Conservation (phyloP, 495 filamentous ascomycete genomes). For the Astrothelium macrocarpum region DNA sequence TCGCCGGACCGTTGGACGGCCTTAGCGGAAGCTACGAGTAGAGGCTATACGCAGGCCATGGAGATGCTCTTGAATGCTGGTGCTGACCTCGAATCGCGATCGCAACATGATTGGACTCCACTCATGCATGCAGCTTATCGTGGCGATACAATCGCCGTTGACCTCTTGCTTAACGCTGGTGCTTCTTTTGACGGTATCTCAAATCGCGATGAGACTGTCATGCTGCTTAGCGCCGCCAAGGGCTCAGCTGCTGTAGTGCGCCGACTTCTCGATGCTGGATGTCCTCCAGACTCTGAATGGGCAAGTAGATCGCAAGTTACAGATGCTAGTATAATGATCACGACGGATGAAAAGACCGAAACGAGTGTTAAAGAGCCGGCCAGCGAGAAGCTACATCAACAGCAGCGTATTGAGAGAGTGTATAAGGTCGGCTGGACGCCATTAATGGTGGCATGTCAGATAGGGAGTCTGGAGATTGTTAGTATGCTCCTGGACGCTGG, state of each 20-base stretch:
- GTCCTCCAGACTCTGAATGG: neutral
- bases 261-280: neutral
- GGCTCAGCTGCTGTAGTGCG: neutral
- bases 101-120: conserved; percentile 9
- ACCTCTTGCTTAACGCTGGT: conserved; percentile 5
- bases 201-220: conserved; percentile 9
- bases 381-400: neutral
- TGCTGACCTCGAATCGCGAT: conserved; percentile 6
- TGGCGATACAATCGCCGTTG: neutral
- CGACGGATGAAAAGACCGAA: neutral
- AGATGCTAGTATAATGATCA: neutral
- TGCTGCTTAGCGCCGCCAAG: conserved; percentile 5
- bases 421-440: conserved; percentile 7
- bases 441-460: conserved; percentile 6
- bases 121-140: conserved; percentile 11
- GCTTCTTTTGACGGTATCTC: neutral
- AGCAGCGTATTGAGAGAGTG: neutral
- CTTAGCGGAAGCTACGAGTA: conserved; percentile 5
- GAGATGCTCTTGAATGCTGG: neutral
- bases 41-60: neutral
- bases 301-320: neutral
- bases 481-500: conserved; percentile 6
- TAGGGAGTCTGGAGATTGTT: neutral
- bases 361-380: neutral
- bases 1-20: conserved; percentile 11